Evolutionary conservation across 345 rosid genomes (phyloP).

Genomic region (Aquilaria sinensis): DNA sequence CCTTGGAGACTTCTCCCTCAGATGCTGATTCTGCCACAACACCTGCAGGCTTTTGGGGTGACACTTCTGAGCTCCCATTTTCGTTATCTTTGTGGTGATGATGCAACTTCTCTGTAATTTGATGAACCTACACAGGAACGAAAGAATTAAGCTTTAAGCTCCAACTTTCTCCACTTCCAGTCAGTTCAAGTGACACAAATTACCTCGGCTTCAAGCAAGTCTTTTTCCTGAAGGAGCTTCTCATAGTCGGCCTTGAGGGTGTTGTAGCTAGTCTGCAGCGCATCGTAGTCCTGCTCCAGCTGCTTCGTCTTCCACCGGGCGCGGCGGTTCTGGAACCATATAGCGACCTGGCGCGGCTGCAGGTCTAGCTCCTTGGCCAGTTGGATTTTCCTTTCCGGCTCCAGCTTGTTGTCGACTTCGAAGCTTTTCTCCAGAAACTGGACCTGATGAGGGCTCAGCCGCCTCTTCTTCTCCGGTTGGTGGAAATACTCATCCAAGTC

Average conservation of each 20-base stretch:
- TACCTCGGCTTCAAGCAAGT: constrained; percentile 44
- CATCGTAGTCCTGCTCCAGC: constrained; percentile 51
- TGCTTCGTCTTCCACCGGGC: constrained; percentile 60
- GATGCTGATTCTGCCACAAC: constrained; percentile 16
- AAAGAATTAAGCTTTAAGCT: not conserved
- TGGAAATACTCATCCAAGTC: constrained; percentile 39
- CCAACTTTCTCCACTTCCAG: constrained; percentile 13
- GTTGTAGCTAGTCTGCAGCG: constrained; percentile 36
- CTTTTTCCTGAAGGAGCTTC: constrained; percentile 39
- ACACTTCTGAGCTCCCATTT: constrained; percentile 13
- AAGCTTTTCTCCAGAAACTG: constrained; percentile 58
- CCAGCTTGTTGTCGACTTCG: constrained; percentile 55
- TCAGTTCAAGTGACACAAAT: not conserved
- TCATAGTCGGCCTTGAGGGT: constrained; percentile 45
- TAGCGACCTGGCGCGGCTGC: constrained; percentile 66
- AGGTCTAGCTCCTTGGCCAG: constrained; percentile 58
- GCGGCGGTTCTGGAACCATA: constrained; percentile 69
- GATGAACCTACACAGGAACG: constrained; percentile 28
- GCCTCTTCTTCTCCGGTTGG: constrained; percentile 49
- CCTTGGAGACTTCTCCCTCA: constrained; percentile 27
- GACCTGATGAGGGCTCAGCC: constrained; percentile 42
- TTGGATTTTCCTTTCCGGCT: constrained; percentile 60
- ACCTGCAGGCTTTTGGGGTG: constrained; percentile 14
- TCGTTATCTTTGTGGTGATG: constrained; percentile 16
- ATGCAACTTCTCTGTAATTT: constrained; percentile 35